A percentile compares a stretch with the other conserved stretches of the same genome.
phyloP scores from a whole-genome alignment of 352 stramenopile species.

The Globisporangium paroecandrum region DNA sequence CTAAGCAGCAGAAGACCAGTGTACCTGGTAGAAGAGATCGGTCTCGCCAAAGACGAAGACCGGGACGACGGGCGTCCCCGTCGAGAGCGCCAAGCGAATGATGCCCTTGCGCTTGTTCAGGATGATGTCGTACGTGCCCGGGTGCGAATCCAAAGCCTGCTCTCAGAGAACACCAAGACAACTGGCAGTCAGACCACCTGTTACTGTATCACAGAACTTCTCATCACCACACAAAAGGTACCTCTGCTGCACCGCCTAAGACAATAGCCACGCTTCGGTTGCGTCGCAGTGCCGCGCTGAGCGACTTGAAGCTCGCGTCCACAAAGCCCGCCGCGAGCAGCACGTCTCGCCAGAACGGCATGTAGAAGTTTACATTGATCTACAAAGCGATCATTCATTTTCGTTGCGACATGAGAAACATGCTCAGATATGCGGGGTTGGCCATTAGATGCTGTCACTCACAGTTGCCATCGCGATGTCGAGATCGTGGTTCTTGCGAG shows the following conservation, averaged over 20 bases:
- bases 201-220: neutral
- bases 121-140: constrained; percentile 44
- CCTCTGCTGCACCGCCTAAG: constrained; percentile 45
- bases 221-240: neutral
- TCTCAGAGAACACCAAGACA: neutral
- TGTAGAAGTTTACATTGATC: constrained; percentile 46
- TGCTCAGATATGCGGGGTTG: neutral
- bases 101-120: constrained; percentile 68
- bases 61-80: constrained; percentile 50
- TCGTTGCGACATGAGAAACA: neutral
- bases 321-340: constrained; percentile 48
- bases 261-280: constrained; percentile 38
- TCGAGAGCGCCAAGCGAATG: constrained; percentile 55
- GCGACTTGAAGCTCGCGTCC: constrained; percentile 44
- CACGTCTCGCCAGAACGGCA: constrained; percentile 51
- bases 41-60: constrained; percentile 75
- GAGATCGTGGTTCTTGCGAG: constrained; percentile 33
- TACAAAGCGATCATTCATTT: constrained; percentile 7
- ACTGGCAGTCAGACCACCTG: neutral
- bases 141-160: constrained; percentile 44
- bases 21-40: constrained; percentile 44
- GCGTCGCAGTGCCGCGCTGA: constrained; percentile 25
- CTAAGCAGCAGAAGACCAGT: neutral
- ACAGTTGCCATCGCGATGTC: constrained; percentile 49
- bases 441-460: neutral